Evolutionary conservation across 208 protist genomes (phyloP), one percentile per base, ranked within the genome.

Genomic region (Trypanosoma rangeli): DNA sequence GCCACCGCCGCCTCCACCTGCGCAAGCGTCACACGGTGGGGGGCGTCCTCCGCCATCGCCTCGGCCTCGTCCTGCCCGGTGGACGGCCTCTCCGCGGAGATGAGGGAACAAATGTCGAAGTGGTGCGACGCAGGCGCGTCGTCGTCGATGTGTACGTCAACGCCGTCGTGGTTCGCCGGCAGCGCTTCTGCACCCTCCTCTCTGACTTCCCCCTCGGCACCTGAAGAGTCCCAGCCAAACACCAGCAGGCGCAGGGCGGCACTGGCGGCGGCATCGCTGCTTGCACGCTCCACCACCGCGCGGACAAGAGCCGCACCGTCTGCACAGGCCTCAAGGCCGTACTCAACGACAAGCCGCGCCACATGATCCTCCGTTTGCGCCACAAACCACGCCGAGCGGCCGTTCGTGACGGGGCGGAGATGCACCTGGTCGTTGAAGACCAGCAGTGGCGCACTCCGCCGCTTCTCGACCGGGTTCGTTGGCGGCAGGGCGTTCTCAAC

Each of bases 311-410:
- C 63, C 35, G 59, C 73, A 39, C 85, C 86, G 59, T 93, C 87
- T 0, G 28, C 37, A 73, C 87, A 93, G 28, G 79, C 81, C 76
- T 95, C 90, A 44, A 95, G 66, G 12, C 90, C 90, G 39, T 86
- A 93, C 74, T 92, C 80, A 42, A 95, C 80, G 22, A 92, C 84
- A 4, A 92, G 71, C 9, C 85, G 79, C 28, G 78, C 67, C 13
- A 92, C 70, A 3, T 80, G 77, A 10, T 74, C 56, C 12, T 68
- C 56, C 2, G 82, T 83, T 44, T 70, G 74, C 12, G 78, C 64
- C 8, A 64, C 15, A 63, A 70, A 82, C 16, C 74, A 72, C 28
- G 42, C 54, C 35, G 15, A 33, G 49, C 29, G 48, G 18, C 24
- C 63, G 37, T 22, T 39, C 48, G 37, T 35, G 29, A 29, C 37